Evolutionary conservation across 2,329 filamentous ascomycete species (phyloP).

Genomic region (Parasarocladium wereldwijsianum): DNA sequence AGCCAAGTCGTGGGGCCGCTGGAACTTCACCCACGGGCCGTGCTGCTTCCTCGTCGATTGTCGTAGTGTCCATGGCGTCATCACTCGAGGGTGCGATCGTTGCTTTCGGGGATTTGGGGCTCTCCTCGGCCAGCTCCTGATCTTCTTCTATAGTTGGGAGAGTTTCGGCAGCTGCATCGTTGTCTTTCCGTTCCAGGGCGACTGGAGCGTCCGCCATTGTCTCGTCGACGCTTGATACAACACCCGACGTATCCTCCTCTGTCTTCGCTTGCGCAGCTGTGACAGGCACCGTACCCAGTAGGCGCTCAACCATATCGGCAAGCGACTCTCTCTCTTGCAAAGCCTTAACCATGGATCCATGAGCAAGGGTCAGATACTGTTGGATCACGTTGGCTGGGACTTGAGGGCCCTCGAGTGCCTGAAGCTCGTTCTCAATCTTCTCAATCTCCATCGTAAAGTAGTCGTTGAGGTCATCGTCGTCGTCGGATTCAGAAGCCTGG

Average conservation of each 20-base stretch:
- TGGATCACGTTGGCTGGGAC: conserved; percentile 25
- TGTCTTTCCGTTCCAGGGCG: neutral
- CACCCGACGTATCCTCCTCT: neutral
- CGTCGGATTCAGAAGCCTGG: conserved; percentile 31
- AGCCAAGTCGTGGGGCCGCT: no score
- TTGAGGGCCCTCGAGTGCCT: conserved; percentile 26
- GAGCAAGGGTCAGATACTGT: conserved; percentile 30
- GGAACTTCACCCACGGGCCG: conserved; percentile 4
- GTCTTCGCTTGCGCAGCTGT: conserved; percentile 4
- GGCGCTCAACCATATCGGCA: conserved; percentile 24
- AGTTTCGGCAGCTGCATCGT: neutral
- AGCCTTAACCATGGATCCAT: conserved; percentile 33
- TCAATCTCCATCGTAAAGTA: conserved; percentile 38
- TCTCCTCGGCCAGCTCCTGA: neutral
- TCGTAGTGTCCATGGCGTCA: neutral
- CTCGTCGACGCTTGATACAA: neutral
- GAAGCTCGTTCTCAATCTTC: conserved; percentile 34
- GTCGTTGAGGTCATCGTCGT: conserved; percentile 44
- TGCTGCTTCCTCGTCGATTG: conserved; percentile 1
- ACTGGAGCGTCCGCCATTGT: neutral
- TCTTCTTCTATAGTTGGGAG: no score
- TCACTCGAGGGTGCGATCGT: neutral
- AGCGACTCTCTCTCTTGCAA: conserved; percentile 29
- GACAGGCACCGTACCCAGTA: conserved; percentile 19
- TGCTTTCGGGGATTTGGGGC: neutral